Base-by-base conservation (phyloP, 352 stramenopile genomes). In the Phytopythium helicoides region DNA sequence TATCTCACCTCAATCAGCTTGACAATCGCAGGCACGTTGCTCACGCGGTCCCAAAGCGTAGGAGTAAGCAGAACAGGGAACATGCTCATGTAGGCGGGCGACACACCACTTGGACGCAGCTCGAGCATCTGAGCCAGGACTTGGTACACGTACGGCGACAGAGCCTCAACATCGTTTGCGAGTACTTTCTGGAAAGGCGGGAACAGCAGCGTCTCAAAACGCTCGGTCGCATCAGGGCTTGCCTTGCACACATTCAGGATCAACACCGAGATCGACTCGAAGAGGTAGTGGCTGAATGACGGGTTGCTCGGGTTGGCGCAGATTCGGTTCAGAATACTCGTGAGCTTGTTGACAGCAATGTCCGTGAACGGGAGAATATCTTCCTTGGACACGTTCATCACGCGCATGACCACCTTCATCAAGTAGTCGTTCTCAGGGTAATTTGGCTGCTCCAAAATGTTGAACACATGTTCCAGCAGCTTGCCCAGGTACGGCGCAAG, bases 261-360 rank as follows among this genome's bases (percentile, higher is more conserved):
- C 14, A 98, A 68, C 18, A 98, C 93, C 0, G 97, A 98, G 34
- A 99, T 86, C 12, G 95, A 98, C 74, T 99, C 97, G 62, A 99
- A 99, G 9, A 99, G 72, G 59, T 97, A 99, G 71, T 99, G 97
- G 60, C 98, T 99, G 76, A 98, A 99, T 21, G 94, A 94, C 19
- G 97, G 97, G 70, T 99, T 99, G 53, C 93, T 96, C 23, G 97
- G 97, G 76, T 99, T 99, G 35, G 95, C 96, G 52, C 95, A 98
- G 16, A 99, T 97, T 15, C 74, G 71, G 47, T 80, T 97, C 44
- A 99, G 62, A 18, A 98, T 89, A 36, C 49, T 81, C 10, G 93
- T 98, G 40, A 99, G 74, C 50, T 98, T 97, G 55, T 91, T 83
- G 15, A 99, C 87, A n/a, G 98, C 90, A 54, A 97, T 82, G 55